Conservation (phyloP, 1,284 basidiomycete species). For the Cerrena zonata region DNA sequence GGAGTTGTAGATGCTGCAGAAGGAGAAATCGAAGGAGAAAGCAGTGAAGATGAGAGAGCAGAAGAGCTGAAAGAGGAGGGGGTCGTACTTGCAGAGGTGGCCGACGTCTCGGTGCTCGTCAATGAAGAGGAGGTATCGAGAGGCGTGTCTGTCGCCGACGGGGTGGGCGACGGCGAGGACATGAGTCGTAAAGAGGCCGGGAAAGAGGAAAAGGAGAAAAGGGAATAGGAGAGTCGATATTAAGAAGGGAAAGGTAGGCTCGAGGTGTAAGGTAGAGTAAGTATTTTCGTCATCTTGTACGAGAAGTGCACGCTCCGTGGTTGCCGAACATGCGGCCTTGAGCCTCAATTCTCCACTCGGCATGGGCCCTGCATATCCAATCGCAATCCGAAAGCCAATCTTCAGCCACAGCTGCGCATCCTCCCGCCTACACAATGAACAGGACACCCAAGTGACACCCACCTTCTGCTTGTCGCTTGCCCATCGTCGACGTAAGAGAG, state of each 20-base stretch:
- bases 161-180: neutral
- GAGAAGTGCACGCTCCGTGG: neutral
- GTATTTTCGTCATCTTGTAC: conserved; percentile 1
- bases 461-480: neutral
- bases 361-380: neutral
- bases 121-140: neutral
- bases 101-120: neutral
- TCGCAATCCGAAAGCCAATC: too few relatives aligned
- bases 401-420: too few relatives aligned
- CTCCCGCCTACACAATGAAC: too few relatives aligned
- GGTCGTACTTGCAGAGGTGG: neutral
- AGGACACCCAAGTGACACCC: neutral
- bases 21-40: neutral
- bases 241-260: neutral
- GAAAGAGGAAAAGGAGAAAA: neutral
- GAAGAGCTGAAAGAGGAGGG: conserved; percentile 1
- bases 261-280: too few relatives aligned
- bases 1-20: neutral
- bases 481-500: neutral
- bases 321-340: neutral
- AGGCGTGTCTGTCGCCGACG: neutral
- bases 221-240: neutral
- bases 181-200: neutral
- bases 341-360: neutral
- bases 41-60: neutral